A percentile compares a stretch with the other conserved stretches of the same genome.
These are phyloP conservation scores for Fulvia fulva DNA, from an alignment of 2,329 filamentous ascomycete genomes.

Conservation along the genomic window DNA sequence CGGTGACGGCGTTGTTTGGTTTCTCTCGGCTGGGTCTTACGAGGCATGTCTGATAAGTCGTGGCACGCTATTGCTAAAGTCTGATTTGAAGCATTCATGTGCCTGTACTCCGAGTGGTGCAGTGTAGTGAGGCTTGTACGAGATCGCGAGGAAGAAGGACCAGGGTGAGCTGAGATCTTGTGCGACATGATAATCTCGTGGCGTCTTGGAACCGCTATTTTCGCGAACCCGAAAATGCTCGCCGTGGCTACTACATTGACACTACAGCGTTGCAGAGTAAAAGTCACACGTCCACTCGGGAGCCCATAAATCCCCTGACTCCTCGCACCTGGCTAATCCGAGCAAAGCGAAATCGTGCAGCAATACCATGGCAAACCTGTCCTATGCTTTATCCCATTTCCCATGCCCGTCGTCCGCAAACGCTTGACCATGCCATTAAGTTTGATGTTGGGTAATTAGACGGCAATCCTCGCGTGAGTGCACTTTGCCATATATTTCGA, in stretches of 20 bases:
- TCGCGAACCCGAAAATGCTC: background rate
- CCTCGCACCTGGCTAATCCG: conserved; percentile 3
- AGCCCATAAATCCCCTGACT: background rate
- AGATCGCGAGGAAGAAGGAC: background rate
- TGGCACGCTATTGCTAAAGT: too few species aligned
- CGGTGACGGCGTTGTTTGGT: background rate
- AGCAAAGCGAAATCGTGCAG: conserved; percentile 1
- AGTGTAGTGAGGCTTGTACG: background rate
- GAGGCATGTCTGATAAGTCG: background rate
- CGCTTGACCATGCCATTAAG: background rate
- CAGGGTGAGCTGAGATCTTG: background rate
- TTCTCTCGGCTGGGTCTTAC: background rate
- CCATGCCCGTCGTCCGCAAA: background rate
- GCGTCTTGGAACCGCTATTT: background rate
- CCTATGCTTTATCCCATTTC: background rate
- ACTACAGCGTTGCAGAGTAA: background rate
- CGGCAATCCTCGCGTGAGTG: background rate
- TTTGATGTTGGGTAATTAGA: background rate
- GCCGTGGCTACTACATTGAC: background rate
- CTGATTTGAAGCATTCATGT: too few species aligned
- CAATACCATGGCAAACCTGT: background rate
- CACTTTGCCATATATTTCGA: background rate
- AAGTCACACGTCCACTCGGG: background rate
- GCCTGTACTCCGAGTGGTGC: too few species aligned
- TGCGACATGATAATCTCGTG: background rate